Evolutionary conservation across 2,329 filamentous ascomycete species (phyloP), one percentile per base, ranked within the genome.

Genomic region (Fusarium sambucinum): DNA sequence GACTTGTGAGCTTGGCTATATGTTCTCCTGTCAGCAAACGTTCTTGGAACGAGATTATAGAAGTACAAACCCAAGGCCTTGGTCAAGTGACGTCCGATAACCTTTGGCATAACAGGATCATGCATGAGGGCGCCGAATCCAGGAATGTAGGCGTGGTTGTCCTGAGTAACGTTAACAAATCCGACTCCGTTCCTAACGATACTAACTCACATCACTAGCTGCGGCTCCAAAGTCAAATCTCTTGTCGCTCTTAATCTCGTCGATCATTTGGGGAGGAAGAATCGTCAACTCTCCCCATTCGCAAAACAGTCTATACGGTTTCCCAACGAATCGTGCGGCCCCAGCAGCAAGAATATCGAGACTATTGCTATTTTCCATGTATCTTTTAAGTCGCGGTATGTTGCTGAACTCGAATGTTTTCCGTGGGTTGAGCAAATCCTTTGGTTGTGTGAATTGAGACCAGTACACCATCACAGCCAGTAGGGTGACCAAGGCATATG

Each of bases 21-120:
- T 1, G 12, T 3, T 3, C 3, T 2, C 4, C 2, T 12, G 14
- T 56, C 23, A 56, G 6, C 17, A 1, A 4, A 2, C 6, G 0
- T 10, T 13, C 5, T 14, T 6, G 3, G 27, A 14, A 3, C 3
- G 0, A 1, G 2, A 4, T 4, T 3, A 1, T 1, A 1, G 4
- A 14, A 23, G 1, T n/a, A 35, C 47, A 8, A 6, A 57, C 55
- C 8, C 3, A 59, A 8, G 0, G 33, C 14, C 4, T 59, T 58
- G 14, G 53, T 59, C 1, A 59, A 27, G 5, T 59, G 29, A 6
- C 56, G 25, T 2, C 30, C 38, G 9, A 59, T 46, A 1, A 59
- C 41, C 2, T 29, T 57, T 6, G 40, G 30, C 40, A 47, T 33
- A 2, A 13, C 32, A 8, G 19, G 3, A 9, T 57, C 21, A 2